These are phyloP conservation scores for Aspergillus nanangensis DNA, from an alignment of 495 filamentous ascomycete species.

Conservation along the genomic window DNA sequence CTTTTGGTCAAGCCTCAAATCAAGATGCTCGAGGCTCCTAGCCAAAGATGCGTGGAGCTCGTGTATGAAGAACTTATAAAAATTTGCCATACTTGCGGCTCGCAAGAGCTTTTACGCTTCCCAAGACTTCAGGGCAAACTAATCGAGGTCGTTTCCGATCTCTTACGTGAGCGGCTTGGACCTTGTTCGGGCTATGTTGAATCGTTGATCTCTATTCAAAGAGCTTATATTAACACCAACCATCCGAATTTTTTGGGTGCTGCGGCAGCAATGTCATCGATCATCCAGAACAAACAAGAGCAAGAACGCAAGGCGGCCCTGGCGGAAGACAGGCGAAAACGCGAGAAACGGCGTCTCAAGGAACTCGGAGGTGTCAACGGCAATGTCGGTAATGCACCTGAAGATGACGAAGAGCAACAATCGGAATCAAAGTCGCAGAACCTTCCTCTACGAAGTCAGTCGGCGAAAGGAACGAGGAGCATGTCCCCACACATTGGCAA, in stretches of 20 bases:
- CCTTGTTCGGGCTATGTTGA: constrained; percentile 89
- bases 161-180: constrained; percentile 86
- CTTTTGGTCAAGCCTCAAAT: constrained; percentile 98
- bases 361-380: constrained; percentile 77
- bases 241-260: constrained; percentile 98
- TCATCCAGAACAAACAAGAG: constrained; percentile 90
- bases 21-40: constrained; percentile 91
- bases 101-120: constrained; percentile 85
- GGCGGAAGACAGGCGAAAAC: constrained; percentile 77
- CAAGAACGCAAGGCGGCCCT: constrained; percentile 76
- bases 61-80: constrained; percentile 99
- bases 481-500: constrained; percentile 78
- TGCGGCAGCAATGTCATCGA: constrained; percentile 95
- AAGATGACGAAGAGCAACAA: constrained; percentile 64
- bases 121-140: constrained; percentile 93
- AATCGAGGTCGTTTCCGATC: constrained; percentile 96
- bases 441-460: constrained; percentile 55
- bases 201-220: constrained; percentile 92
- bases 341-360: constrained; percentile 75
- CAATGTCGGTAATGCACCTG: constrained; percentile 58
- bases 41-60: constrained; percentile 93
- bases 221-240: constrained; percentile 99
- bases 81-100: constrained; percentile 98
- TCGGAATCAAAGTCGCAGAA: constrained; percentile 43
- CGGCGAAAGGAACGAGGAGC: constrained; percentile 60